Evolutionary conservation across 306 rosid genomes (phyloP).

Genomic region (Datisca glomerata): DNA sequence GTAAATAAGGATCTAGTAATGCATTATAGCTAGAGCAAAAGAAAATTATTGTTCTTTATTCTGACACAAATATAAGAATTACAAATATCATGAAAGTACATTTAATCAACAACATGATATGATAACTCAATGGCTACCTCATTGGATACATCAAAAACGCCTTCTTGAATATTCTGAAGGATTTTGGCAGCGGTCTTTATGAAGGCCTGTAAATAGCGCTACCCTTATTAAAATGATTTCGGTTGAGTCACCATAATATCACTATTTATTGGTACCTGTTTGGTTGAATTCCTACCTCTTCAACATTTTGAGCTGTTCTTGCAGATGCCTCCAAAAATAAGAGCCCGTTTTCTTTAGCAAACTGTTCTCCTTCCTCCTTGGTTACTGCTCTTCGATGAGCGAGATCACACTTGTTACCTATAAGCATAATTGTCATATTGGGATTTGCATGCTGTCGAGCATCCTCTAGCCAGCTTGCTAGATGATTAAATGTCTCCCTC

Average conservation of each 20-base stretch:
- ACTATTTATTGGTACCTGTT: no score
- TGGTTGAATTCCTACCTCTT: conserved; percentile 51
- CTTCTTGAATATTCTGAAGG: conserved; percentile 86
- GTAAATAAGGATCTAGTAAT: no score
- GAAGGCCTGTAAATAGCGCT: conserved; percentile 52
- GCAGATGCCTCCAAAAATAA: conserved; percentile 95
- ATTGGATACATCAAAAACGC: conserved; percentile 83
- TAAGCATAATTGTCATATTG: conserved; percentile 85
- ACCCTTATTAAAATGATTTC: no score
- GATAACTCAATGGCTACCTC: no score
- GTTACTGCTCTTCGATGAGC: conserved; percentile 90
- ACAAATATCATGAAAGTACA: no score
- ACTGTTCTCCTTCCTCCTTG: conserved; percentile 95
- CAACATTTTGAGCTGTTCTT: conserved; percentile 87
- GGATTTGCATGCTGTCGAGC: conserved; percentile 98
- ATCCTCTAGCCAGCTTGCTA: conserved; percentile 98
- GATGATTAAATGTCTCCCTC: conserved; percentile 84
- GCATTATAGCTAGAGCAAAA: no score
- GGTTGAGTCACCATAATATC: no score
- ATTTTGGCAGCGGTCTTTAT: conserved; percentile 80
- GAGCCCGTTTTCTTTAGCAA: conserved; percentile 94
- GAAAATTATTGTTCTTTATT: no score
- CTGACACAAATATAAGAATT: no score
- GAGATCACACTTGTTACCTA: conserved; percentile 87
- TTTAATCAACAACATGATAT: no score